Percentiles rank a stretch among this genome's conserved stretches.
These are phyloP conservation scores for Achaetomium macrosporum DNA, from an alignment of 2,329 filamentous ascomycete genomes.

Conservation along the genomic window DNA sequence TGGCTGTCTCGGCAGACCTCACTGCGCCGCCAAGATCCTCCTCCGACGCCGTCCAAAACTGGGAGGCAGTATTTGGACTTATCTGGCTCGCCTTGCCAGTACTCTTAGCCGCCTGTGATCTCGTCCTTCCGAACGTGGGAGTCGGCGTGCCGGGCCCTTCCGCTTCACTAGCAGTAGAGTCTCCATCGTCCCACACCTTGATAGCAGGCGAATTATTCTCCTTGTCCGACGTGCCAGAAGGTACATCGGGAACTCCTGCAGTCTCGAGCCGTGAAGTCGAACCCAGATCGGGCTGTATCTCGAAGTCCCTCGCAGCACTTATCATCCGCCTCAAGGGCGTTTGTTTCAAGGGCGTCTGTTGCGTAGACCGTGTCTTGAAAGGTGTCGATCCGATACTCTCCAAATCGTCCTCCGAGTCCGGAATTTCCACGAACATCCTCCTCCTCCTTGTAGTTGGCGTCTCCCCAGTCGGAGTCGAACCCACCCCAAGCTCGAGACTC, in stretches of 20 bases:
- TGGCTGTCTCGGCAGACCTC: background rate
- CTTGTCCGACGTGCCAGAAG: slow-evolving; percentile 16
- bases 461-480: background rate
- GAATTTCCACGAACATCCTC: slow-evolving; percentile 35
- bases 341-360: slow-evolving; percentile 9
- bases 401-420: slow-evolving; percentile 45
- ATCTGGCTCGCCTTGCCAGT: slow-evolving; percentile 1
- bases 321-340: background rate
- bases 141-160: slow-evolving; percentile 14
- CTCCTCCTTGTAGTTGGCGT: slow-evolving; percentile 15
- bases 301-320: background rate
- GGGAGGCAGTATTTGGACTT: slow-evolving; percentile 5
- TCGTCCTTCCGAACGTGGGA: slow-evolving; percentile 1
- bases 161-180: slow-evolving; percentile 2
- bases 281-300: slow-evolving; percentile 1
- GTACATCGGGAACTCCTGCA: background rate
- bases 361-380: slow-evolving; percentile 8
- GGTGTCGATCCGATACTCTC: slow-evolving; percentile 26
- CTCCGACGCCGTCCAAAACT: slow-evolving; percentile 7
- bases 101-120: background rate
- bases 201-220: slow-evolving; percentile 12
- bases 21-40: background rate
- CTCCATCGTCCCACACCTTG: slow-evolving; percentile 1
- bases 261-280: background rate
- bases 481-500: slow-evolving; percentile 4